Evolutionary conservation across 2,329 filamentous ascomycete genomes (phyloP), one percentile per base, ranked within the genome.

Genomic region (Nemania sp.): DNA sequence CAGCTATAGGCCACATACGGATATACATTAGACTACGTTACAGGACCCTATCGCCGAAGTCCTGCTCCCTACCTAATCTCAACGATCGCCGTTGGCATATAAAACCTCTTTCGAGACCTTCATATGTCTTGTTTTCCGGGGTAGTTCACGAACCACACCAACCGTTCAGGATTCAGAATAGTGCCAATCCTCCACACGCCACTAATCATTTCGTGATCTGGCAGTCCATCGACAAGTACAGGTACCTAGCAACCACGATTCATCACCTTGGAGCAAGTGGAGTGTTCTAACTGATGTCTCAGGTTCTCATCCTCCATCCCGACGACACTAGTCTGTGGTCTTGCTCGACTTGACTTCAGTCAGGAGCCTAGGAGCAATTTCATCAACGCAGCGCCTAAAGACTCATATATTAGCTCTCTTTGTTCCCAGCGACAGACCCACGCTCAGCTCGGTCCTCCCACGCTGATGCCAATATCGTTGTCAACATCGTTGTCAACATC

Each of bases 401-500:
- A 66, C 63, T 58, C 64, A 60, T 63, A 69, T 66, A 69, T 71
- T 68, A 57, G 63, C 56, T 67, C 68, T 72, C 70, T 73, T 73
- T 73, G 71, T 73, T 66, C 60, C 58, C 59, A 49, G 51, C 61
- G 43, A 37, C 51, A 40, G 61, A 65, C 53, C 67, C 65, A 60
- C 67, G 59, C 57, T 68, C 66, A 67, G 68, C 66, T 64, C 57
- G 61, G 62, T 57, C 63, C 67, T 65, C 63, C 64, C n/a, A n/a
- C n/a, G n/a, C n/a, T 67, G 60, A 63, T 65, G 63, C 66, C 63
- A 65, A 62, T 59, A 54, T 56, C 57, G 7, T 13, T 35, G 13
- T 35, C 34, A 65, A 55, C 57, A 65, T 60, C 64, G 59, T 63
- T 62, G 59, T 65, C 60, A 49, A 37, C 63, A 49, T 59, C 53